Percentiles rank a stretch among this genome's conserved stretches.
These are phyloP conservation scores for Taphrina flavorubra DNA, from an alignment of 1,139 yeast genomes.

Conservation along the genomic window DNA sequence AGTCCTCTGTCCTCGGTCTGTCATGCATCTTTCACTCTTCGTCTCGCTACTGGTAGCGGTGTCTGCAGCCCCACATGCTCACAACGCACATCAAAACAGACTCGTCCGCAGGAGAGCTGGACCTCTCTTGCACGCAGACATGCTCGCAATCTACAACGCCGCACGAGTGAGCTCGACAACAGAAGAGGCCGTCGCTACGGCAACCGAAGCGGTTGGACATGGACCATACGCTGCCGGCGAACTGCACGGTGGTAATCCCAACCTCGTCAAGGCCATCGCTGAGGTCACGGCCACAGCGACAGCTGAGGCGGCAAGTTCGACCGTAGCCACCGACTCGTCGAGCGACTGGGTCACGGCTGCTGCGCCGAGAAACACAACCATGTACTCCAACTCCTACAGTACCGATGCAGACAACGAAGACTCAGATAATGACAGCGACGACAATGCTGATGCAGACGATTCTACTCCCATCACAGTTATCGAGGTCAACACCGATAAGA, in stretches of 20 bases:
- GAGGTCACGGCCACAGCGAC: conserved; percentile 1
- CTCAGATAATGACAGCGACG: background rate
- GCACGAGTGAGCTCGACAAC: background rate
- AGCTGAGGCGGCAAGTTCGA: conserved; percentile 4
- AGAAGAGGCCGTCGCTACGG: background rate
- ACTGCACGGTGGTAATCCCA: conserved; percentile 15
- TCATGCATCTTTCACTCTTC: conserved; percentile 27
- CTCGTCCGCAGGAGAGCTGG: conserved; percentile 16
- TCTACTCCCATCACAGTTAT: background rate
- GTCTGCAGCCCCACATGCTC: conserved; percentile 19
- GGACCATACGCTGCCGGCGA: conserved; percentile 34
- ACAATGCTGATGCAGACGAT: background rate
- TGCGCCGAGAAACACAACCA: conserved; percentile 9
- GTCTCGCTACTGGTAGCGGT: conserved; percentile 15
- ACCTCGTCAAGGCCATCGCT: background rate
- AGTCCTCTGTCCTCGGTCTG: background rate
- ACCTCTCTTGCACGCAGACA: conserved; percentile 33
- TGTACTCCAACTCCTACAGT: conserved; percentile 16
- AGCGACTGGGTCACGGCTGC: conserved; percentile 16
- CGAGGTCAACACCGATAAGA: background rate
- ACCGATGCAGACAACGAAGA: background rate
- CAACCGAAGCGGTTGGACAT: conserved; percentile 2
- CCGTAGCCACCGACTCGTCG: conserved; percentile 1
- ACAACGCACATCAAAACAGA: conserved; percentile 18
- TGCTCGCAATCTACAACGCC: conserved; percentile 23